These are phyloP conservation scores for Nannizziopsis barbatae DNA, from an alignment of 2,329 filamentous ascomycete species.

Conservation along the genomic window DNA sequence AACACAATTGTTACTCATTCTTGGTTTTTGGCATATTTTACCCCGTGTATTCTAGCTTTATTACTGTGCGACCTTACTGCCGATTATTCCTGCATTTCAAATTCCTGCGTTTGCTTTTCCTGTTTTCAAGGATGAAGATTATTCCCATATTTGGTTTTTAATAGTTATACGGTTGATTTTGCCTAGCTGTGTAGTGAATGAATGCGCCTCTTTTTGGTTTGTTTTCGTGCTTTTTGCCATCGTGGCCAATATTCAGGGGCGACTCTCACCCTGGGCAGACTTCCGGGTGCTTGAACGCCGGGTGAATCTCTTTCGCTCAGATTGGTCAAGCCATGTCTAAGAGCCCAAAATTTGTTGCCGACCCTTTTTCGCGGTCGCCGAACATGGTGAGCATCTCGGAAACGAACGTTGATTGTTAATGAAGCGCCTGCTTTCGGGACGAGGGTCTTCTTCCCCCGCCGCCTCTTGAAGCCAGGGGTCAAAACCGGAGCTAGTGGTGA, in stretches of 20 bases:
- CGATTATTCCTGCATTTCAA: slow-evolving; percentile 2
- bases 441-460: neutral
- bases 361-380: too few relatives aligned
- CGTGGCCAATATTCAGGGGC: too few relatives aligned
- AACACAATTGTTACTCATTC: slow-evolving; percentile 1
- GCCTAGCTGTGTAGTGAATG: neutral
- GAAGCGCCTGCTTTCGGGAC: neutral
- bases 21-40: slow-evolving; percentile 4
- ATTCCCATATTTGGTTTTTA: neutral
- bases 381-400: too few relatives aligned
- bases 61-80: neutral
- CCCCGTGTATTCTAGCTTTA: slow-evolving; percentile 10
- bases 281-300: too few relatives aligned
- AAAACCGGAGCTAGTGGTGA: neutral
- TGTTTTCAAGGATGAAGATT: neutral
- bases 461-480: slow-evolving; percentile 1
- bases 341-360: too few relatives aligned
- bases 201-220: too few relatives aligned
- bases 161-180: slow-evolving; percentile 1
- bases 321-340: too few relatives aligned
- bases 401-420: too few relatives aligned
- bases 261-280: too few relatives aligned
- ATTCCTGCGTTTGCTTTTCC: neutral
- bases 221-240: too few relatives aligned
- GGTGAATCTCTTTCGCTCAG: too few relatives aligned